Conservation (phyloP, 2,329 filamentous ascomycete genomes). For the Alternaria postmessia region DNA sequence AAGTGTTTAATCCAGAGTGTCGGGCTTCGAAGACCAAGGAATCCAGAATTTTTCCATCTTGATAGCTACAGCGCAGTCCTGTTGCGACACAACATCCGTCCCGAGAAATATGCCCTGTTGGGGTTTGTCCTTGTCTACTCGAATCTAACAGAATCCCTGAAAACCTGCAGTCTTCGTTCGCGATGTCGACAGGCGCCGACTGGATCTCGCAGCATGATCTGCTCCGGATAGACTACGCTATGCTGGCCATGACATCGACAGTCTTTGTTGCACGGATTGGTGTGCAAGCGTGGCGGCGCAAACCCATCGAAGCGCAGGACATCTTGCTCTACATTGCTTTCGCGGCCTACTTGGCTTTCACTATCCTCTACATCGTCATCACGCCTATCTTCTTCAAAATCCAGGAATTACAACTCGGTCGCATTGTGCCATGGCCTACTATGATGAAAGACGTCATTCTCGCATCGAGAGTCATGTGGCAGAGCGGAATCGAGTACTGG, state of each 20-base stretch:
- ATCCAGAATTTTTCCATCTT: background rate
- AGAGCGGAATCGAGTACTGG: conserved; percentile 52
- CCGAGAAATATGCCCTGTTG: background rate
- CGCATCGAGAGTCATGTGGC: conserved; percentile 52
- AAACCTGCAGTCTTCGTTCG: background rate
- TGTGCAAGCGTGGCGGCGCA: conserved; percentile 22
- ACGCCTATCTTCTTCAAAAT: conserved; percentile 47
- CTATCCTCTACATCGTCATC: conserved; percentile 47
- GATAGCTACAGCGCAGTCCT: background rate
- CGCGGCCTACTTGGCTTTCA: conserved; percentile 38
- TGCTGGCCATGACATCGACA: conserved; percentile 28
- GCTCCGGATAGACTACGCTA: conserved; percentile 22
- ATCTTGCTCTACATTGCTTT: conserved; percentile 36
- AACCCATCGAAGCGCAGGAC: conserved; percentile 19
- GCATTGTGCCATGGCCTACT: conserved; percentile 34
- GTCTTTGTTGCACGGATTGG: conserved; percentile 24
- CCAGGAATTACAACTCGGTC: conserved; percentile 31
- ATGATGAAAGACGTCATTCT: conserved; percentile 42
- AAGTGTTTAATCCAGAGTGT: background rate
- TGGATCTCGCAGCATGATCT: conserved; percentile 25
- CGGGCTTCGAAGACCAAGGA: background rate
- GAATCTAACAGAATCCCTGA: background rate
- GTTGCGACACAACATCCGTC: background rate
- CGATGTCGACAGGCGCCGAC: conserved; percentile 24
- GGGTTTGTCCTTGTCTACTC: background rate